Base-by-base conservation (phyloP, 495 filamentous ascomycete genomes). In the Xylaria flabelliformis region DNA sequence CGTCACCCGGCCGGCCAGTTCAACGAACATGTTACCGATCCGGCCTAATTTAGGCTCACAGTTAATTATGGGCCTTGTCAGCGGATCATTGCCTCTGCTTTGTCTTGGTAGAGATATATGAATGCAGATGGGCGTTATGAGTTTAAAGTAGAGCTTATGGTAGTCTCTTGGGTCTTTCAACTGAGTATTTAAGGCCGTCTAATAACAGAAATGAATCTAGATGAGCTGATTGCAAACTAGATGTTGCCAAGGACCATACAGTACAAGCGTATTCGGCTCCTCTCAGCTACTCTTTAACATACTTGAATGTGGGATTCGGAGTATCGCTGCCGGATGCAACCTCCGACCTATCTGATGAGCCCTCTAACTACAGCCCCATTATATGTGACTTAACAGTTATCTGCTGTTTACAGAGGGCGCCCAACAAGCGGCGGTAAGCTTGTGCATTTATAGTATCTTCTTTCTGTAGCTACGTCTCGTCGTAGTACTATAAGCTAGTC, bases 1-100 rank as follows among this genome's bases (percentile, higher is more conserved):
- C 39, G 39, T 12, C 2, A 90, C 39, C 8, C 39, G 39, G 0
- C 39, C 12, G 8, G 39, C 4, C n/a, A n/a, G n/a, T n/a, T n/a
- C n/a, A n/a, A n/a, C n/a, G 7, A 41, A 41, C 7, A 12, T 1
- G 7, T 10, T 41, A 9, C 39, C 8, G 1, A 41, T 41, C 39
- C 9, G 39, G 9, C 7, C 39, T 41, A 41, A 0, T 39, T 39
- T 39, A 39, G 8, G 3, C 36, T 39, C 36, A 0, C 36, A 39
- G 7, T 8, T 0, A 9, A 39, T 8, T 39, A n/a, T n/a, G n/a
- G n/a, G n/a, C n/a, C n/a, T n/a, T n/a, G n/a, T n/a, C n/a, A n/a
- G n/a, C n/a, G n/a, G n/a, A n/a, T n/a, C n/a, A n/a, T n/a, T n/a
- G n/a, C n/a, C n/a, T n/a, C n/a, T n/a, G n/a, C n/a, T n/a, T n/a